Conservation (phyloP, 2,329 filamentous ascomycete genomes). For the Lachnellula subtilissima region DNA sequence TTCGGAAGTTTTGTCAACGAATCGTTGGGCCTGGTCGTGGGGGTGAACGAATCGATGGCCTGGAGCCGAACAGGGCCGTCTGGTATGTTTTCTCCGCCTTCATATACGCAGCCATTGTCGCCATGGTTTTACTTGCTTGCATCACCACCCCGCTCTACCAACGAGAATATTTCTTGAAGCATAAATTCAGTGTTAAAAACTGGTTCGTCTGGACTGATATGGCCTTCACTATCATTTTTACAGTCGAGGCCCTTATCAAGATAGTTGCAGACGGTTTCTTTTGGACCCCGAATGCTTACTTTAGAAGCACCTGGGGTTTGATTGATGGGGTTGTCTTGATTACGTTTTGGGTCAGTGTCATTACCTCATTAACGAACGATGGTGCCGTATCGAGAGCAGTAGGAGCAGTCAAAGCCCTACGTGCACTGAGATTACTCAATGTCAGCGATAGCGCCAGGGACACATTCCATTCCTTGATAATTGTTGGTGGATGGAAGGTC, state of each 20-base stretch:
- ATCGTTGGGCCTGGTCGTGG: constrained; percentile 90
- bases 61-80: constrained; percentile 79
- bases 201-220: constrained; percentile 97
- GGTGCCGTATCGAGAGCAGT: constrained; percentile 84
- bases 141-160: constrained; percentile 94
- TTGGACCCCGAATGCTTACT: constrained; percentile 96
- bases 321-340: constrained; percentile 89
- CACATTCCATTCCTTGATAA: constrained; percentile 94
- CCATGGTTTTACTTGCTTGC: constrained; percentile 96
- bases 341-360: constrained; percentile 92
- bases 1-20: constrained; percentile 79
- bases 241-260: constrained; percentile 82
- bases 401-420: constrained; percentile 93
- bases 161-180: constrained; percentile 70
- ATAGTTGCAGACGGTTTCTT: constrained; percentile 92
- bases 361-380: constrained; percentile 74
- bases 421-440: constrained; percentile 86
- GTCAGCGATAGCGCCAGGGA: constrained; percentile 93
- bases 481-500: constrained; percentile 91
- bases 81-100: constrained; percentile 95
- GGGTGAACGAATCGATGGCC: constrained; percentile 78
- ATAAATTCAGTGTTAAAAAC: constrained; percentile 58
- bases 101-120: constrained; percentile 88
- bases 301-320: constrained; percentile 92
- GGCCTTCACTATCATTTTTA: constrained; percentile 83